Evolutionary conservation across 2,329 filamentous ascomycete genomes (phyloP).

Genomic region (Curvularia sp.): DNA sequence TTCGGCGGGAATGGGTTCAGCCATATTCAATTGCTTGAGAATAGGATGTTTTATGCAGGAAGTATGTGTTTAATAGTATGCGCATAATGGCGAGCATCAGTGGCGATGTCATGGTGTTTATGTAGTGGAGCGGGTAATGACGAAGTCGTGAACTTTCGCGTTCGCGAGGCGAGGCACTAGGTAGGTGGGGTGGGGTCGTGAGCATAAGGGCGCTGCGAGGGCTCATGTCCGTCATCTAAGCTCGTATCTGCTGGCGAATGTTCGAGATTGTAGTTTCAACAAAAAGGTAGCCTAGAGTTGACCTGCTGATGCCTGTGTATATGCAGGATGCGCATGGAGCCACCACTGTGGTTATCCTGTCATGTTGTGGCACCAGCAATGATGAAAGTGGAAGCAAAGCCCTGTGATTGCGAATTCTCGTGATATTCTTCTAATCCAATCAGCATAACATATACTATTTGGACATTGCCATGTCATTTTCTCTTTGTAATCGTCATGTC

Average conservation of each 20-base stretch:
- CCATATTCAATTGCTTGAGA: constrained; percentile 30
- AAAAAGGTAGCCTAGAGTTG: not conserved
- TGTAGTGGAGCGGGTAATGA: constrained; percentile 28
- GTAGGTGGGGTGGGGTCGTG: constrained; percentile 9
- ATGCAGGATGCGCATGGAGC: not conserved
- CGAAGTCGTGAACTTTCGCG: constrained; percentile 28
- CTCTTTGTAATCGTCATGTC: constrained; percentile 8
- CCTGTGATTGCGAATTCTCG: constrained; percentile 2
- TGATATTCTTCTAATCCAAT: constrained; percentile 16
- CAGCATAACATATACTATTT: constrained; percentile 9
- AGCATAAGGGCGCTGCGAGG: constrained; percentile 24
- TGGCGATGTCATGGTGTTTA: constrained; percentile 25
- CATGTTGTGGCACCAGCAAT: not conserved
- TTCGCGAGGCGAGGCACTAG: constrained; percentile 27
- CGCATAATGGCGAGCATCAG: constrained; percentile 11
- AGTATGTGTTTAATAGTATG: not conserved
- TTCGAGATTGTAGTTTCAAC: constrained; percentile 5
- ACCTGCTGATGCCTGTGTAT: not conserved
- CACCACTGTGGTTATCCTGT: not conserved
- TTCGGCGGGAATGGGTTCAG: constrained; percentile 44
- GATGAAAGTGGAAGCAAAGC: not conserved
- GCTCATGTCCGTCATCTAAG: constrained; percentile 13
- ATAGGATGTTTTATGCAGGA: not conserved
- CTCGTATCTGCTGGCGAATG: constrained; percentile 15
- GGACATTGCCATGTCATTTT: constrained; percentile 9